Percentiles rank a stretch among this genome's conserved stretches.
phyloP scores from a whole-genome alignment of 202 grass and related monocot species.

The Cymbopogon flexuosus region DNA sequence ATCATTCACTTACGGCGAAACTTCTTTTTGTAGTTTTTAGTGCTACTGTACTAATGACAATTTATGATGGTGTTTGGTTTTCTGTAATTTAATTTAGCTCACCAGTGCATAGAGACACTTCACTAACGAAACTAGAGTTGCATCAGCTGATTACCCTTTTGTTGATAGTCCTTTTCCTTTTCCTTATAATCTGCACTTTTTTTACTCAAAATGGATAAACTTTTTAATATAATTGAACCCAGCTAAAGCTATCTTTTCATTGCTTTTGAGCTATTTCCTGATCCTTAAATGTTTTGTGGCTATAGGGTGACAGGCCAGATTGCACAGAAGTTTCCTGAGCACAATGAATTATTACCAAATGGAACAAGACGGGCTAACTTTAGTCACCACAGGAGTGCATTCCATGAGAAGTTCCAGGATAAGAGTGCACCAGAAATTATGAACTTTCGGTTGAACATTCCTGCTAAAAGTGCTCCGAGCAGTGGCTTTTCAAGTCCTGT shows the following conservation, averaged over 20 bases:
- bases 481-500: slow-evolving; percentile 68
- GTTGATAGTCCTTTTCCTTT: neutral
- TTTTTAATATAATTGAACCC: neutral
- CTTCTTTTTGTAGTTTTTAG: neutral
- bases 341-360: slow-evolving; percentile 34
- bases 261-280: slow-evolving; percentile 7
- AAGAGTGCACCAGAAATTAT: slow-evolving; percentile 46
- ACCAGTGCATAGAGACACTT: neutral
- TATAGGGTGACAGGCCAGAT: slow-evolving; percentile 36
- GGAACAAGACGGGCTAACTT: slow-evolving; percentile 24
- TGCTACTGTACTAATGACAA: neutral
- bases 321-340: slow-evolving; percentile 44
- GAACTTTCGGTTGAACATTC: slow-evolving; percentile 66
- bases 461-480: slow-evolving; percentile 64
- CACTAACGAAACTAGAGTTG: neutral
- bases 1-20: neutral
- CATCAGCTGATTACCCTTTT: neutral
- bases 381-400: slow-evolving; percentile 41
- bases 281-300: slow-evolving; percentile 14
- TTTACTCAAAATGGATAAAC: neutral
- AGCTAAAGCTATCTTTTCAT: neutral
- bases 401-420: slow-evolving; percentile 49
- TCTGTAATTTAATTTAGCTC: neutral
- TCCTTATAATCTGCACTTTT: neutral
- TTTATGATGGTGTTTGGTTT: neutral